phyloP scores from a whole-genome alignment of 2,329 filamentous ascomycete species.

The Clonostachys byssicola region DNA sequence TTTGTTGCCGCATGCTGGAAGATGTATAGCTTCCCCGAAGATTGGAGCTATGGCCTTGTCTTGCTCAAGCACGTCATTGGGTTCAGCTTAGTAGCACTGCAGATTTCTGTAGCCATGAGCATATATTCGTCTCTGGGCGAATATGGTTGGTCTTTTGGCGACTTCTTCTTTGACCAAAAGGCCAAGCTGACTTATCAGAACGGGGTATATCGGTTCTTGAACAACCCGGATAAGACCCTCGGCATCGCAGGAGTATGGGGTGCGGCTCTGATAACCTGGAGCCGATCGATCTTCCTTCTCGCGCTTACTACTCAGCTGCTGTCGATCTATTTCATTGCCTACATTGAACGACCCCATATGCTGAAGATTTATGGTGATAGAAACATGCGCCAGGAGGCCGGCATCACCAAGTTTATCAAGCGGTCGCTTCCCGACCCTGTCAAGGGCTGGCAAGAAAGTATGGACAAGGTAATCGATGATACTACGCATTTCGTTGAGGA shows the following conservation, averaged over 20 bases:
- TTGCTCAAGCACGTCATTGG: slow-evolving; percentile 86
- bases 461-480: slow-evolving; percentile 83
- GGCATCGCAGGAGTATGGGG: slow-evolving; percentile 96
- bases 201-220: slow-evolving; percentile 88
- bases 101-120: slow-evolving; percentile 88
- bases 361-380: slow-evolving; percentile 85
- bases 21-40: slow-evolving; percentile 81
- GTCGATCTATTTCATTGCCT: slow-evolving; percentile 82
- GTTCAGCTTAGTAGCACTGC: slow-evolving; percentile 73
- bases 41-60: slow-evolving; percentile 84
- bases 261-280: slow-evolving; percentile 88
- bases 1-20: slow-evolving; percentile 94
- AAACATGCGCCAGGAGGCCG: slow-evolving; percentile 79
- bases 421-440: slow-evolving; percentile 80
- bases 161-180: slow-evolving; percentile 93
- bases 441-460: slow-evolving; percentile 76
- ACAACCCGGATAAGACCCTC: slow-evolving; percentile 93
- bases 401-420: slow-evolving; percentile 86
- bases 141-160: slow-evolving; percentile 98
- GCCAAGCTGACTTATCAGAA: slow-evolving; percentile 91
- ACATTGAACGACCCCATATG: slow-evolving; percentile 96
- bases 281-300: slow-evolving; percentile 78
- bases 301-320: slow-evolving; percentile 82
- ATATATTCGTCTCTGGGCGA: slow-evolving; percentile 95
- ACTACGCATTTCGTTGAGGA: slow-evolving; percentile 89